These are phyloP conservation scores for Picea glauca DNA, from an alignment of 75 land plant species.

Conservation along the genomic window DNA sequence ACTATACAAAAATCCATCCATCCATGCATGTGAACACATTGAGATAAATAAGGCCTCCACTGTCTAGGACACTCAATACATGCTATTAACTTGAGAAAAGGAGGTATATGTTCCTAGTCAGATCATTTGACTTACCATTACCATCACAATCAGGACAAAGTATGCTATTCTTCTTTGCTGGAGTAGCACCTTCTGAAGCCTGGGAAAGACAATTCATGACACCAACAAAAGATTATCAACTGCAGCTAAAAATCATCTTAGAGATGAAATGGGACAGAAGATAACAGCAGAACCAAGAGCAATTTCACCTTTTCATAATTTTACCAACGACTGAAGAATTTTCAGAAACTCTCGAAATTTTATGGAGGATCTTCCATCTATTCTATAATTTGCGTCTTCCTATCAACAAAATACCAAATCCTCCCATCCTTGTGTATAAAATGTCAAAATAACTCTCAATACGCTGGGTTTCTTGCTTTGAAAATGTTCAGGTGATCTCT, in stretches of 20 bases:
- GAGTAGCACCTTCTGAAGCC: constrained; percentile 31
- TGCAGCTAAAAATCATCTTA: neutral
- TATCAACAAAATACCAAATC: neutral
- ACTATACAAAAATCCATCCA: neutral
- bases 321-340: neutral
- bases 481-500: neutral
- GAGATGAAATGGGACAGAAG: neutral
- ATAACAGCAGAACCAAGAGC: neutral
- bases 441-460: neutral
- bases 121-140: constrained; percentile 40
- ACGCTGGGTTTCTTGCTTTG: neutral
- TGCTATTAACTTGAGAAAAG: neutral
- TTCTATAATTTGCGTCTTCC: neutral
- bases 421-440: neutral
- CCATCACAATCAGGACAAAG: constrained; percentile 65
- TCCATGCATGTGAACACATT: constrained; percentile 5
- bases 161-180: constrained; percentile 39
- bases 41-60: neutral
- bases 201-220: constrained; percentile 16
- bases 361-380: neutral
- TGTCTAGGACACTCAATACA: neutral
- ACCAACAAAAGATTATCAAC: neutral
- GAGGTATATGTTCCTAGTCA: neutral
- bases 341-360: neutral
- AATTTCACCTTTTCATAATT: neutral